Conservation (phyloP, 331 rosid species). For the Arachis monticola region DNA sequence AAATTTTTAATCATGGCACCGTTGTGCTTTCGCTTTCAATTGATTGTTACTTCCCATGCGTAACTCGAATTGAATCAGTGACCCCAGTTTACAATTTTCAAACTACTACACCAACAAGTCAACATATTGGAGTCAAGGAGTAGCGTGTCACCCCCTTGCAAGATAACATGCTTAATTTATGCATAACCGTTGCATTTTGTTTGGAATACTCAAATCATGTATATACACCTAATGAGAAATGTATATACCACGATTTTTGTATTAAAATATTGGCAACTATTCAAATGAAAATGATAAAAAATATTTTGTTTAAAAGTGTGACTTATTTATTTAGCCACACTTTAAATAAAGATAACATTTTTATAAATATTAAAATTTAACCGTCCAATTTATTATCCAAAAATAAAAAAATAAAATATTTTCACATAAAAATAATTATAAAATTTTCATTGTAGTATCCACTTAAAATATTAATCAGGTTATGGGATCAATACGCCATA, state of each 20-base stretch:
- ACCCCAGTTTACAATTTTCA: slow-evolving; percentile 35
- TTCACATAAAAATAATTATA: no score
- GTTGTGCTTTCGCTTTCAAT: slow-evolving; percentile 56
- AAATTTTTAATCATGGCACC: slow-evolving; percentile 32
- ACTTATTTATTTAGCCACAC: no score
- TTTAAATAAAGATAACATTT: no score
- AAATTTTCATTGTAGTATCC: no score
- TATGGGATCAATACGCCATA: slow-evolving; percentile 8
- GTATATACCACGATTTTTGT: neutral
- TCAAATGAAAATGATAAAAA: no score
- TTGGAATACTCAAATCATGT: neutral
- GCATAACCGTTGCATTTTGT: slow-evolving; percentile 6
- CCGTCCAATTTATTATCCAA: no score
- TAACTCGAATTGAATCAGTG: slow-evolving; percentile 26
- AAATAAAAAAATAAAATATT: no score
- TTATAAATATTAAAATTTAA: no score
- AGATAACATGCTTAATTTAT: slow-evolving; percentile 13
- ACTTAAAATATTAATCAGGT: neutral
- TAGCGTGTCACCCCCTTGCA: slow-evolving; percentile 32
- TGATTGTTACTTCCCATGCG: slow-evolving; percentile 39
- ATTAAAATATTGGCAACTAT: no score
- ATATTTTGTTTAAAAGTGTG: no score
- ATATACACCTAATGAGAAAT: neutral
- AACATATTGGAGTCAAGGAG: slow-evolving; percentile 8
- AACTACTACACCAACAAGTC: slow-evolving; percentile 42